Percentiles rank a stretch among this genome's conserved stretches.
phyloP scores from a whole-genome alignment of 2,329 filamentous ascomycete genomes.

The Aureobasidium sp. region DNA sequence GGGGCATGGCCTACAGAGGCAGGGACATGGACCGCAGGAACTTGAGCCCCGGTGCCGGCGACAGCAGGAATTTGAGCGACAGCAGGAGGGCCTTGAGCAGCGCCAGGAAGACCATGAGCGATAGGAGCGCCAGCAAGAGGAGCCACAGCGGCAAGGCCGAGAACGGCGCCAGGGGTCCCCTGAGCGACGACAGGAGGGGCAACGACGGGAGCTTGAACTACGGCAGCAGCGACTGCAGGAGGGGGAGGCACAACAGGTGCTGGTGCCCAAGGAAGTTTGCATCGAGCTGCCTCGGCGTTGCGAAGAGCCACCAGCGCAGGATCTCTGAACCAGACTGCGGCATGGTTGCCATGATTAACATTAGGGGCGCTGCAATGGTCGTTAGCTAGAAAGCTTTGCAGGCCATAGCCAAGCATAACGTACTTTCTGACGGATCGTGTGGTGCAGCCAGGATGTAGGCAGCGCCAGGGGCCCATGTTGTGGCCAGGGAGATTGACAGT shows the following conservation, averaged over 20 bases:
- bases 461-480: neutral
- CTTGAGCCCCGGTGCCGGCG: neutral
- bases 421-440: too few species aligned
- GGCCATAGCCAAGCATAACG: too few species aligned
- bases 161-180: neutral
- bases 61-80: neutral
- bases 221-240: neutral
- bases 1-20: too few species aligned
- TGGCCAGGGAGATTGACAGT: neutral
- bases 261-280: too few species aligned
- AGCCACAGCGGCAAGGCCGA: neutral
- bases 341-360: neutral
- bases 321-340: too few species aligned
- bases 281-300: too few species aligned
- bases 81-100: neutral
- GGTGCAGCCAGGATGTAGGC: neutral
- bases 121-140: neutral
- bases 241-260: neutral
- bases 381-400: neutral
- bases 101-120: neutral
- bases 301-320: neutral
- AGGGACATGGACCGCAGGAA: neutral
- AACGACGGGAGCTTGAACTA: neutral
- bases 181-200: neutral
- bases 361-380: neutral